A percentile compares a stretch with the other conserved stretches of the same genome.
phyloP scores from a whole-genome alignment of 1,284 basidiomycete species.

The Pholiota adiposa region DNA sequence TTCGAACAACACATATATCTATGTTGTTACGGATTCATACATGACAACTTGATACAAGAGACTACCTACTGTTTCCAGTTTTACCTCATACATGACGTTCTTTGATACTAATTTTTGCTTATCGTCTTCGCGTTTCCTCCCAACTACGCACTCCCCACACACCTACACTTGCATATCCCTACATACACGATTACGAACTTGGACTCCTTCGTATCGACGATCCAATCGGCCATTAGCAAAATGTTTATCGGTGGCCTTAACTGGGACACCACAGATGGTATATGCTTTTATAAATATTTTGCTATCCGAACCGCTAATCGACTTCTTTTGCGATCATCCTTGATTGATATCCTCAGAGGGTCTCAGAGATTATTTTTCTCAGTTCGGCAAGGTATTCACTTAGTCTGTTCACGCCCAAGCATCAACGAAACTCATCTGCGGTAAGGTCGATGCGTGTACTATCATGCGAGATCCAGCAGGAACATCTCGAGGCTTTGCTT shows the following conservation, averaged over 20 bases:
- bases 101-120: conserved; percentile 13
- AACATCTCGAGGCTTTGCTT: conserved; percentile 93
- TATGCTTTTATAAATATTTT: conserved; percentile 40
- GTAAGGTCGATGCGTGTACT: conserved; percentile 85
- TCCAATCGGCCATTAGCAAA: conserved; percentile 69
- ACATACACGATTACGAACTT: conserved; percentile 15
- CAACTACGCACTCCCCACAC: conserved; percentile 5
- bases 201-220: conserved; percentile 1
- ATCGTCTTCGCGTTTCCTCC: conserved; percentile 3
- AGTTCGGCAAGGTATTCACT: conserved; percentile 65
- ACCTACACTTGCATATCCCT: conserved; percentile 12
- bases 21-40: conserved; percentile 2
- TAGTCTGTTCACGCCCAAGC: background rate
- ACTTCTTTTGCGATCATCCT: conserved; percentile 34
- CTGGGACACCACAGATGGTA: conserved; percentile 98
- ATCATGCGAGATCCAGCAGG: conserved; percentile 95
- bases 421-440: background rate
- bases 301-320: conserved; percentile 44
- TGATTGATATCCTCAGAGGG: conserved; percentile 50
- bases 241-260: conserved; percentile 98
- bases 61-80: conserved; percentile 1
- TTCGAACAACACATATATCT: conserved; percentile 1
- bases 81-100: conserved; percentile 1
- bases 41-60: background rate
- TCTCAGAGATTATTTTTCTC: conserved; percentile 71